Evolutionary conservation across 2,329 filamentous ascomycete genomes (phyloP).

Genomic region (Phyllosticta capitalensis): DNA sequence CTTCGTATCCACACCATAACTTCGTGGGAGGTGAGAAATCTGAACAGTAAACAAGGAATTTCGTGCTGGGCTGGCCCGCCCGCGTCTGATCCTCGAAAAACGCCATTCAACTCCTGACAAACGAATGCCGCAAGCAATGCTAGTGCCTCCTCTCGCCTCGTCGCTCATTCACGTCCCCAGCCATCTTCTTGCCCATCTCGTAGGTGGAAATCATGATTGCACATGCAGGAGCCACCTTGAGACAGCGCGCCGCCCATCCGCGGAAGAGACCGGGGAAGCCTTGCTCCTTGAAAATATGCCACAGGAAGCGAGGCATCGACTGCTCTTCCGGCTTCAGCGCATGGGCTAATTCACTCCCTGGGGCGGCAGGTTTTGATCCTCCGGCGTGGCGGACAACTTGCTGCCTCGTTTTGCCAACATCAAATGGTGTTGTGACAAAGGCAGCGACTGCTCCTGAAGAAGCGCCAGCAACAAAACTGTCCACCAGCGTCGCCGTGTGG

Average conservation of each 20-base stretch:
- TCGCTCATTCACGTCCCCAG: constrained; percentile 61
- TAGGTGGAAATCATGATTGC: constrained; percentile 99
- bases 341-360: constrained; percentile 22
- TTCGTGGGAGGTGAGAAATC: background rate
- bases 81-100: background rate
- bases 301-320: constrained; percentile 73
- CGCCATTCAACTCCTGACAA: background rate
- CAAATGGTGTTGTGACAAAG: constrained; percentile 86
- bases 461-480: constrained; percentile 83
- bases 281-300: constrained; percentile 83
- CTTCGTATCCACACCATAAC: background rate
- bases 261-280: constrained; percentile 73
- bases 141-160: constrained; percentile 20
- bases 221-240: constrained; percentile 93
- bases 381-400: constrained; percentile 63
- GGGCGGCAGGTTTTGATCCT: background rate
- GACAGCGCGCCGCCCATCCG: constrained; percentile 81
- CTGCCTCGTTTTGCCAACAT: constrained; percentile 92
- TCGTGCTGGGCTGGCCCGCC: background rate
- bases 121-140: background rate
- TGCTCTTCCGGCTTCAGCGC: constrained; percentile 56
- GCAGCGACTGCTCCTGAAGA: constrained; percentile 76
- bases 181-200: constrained; percentile 87
- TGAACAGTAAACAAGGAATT: background rate
- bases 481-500: constrained; percentile 67